Conservation (phyloP, 164 flowering plant genomes). For the Macadamia integrifolia region DNA sequence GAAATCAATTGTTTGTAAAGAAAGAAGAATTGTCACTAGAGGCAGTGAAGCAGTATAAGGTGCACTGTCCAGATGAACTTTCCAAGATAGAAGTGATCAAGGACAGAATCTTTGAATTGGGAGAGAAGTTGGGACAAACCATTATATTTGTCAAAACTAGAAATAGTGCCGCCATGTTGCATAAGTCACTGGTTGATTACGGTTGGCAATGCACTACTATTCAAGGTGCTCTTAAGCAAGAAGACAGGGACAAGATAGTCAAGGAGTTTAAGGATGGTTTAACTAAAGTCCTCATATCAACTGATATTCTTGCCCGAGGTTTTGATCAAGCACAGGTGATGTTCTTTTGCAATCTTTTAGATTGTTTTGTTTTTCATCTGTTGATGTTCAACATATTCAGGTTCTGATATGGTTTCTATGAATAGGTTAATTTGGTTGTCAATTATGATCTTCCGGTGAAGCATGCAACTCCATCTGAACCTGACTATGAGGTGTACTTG, state of each 20-base stretch:
- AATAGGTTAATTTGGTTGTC: constrained; percentile 78
- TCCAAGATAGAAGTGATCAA: constrained; percentile 58
- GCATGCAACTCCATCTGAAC: constrained; percentile 35
- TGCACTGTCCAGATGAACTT: constrained; percentile 68
- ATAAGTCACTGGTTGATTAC: constrained; percentile 35
- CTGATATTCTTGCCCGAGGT: constrained; percentile 93
- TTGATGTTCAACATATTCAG: background rate
- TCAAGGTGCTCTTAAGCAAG: constrained; percentile 63
- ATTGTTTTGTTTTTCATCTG: background rate
- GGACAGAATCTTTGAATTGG: constrained; percentile 68
- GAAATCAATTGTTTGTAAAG: constrained; percentile 83
- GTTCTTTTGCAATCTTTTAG: background rate
- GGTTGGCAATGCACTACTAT: constrained; percentile 83
- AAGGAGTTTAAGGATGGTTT: constrained; percentile 87
- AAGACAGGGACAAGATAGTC: constrained; percentile 74
- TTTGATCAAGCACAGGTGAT: constrained; percentile 90
- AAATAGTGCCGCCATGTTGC: constrained; percentile 53
- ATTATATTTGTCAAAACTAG: constrained; percentile 77
- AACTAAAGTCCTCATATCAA: constrained; percentile 86
- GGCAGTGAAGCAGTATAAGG: constrained; percentile 88
- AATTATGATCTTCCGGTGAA: constrained; percentile 68
- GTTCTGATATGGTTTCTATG: constrained; percentile 8
- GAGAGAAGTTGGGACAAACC: constrained; percentile 80
- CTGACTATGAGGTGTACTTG: constrained; percentile 84
- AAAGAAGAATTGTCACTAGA: constrained; percentile 88